These are phyloP conservation scores for Irpex lacteus DNA, from an alignment of 1,284 basidiomycete species.

Conservation along the genomic window DNA sequence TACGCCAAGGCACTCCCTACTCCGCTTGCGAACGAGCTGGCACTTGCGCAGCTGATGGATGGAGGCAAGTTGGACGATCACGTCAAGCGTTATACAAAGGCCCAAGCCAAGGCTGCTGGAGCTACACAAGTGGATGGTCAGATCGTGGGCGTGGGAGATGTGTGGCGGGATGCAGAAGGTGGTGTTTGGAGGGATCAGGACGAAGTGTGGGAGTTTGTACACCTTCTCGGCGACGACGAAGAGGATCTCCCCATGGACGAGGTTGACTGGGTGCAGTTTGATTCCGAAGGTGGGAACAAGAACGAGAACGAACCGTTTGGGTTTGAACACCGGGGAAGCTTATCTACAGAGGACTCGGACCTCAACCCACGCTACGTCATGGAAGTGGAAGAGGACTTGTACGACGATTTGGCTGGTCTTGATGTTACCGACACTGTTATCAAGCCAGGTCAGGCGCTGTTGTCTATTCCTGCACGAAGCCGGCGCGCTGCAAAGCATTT, in stretches of 20 bases:
- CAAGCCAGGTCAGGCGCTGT: slow-evolving; percentile 30
- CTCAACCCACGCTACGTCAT: slow-evolving; percentile 48
- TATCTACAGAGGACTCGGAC: slow-evolving; percentile 52
- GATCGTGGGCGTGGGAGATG: slow-evolving; percentile 41
- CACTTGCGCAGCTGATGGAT: slow-evolving; percentile 62
- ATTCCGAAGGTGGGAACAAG: slow-evolving; percentile 19
- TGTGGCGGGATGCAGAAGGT: slow-evolving; percentile 58
- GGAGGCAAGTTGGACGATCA: slow-evolving; percentile 59
- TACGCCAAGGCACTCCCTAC: slow-evolving; percentile 42
- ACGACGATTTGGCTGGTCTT: slow-evolving; percentile 34
- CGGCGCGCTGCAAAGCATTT: slow-evolving; percentile 31
- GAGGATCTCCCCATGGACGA: slow-evolving; percentile 18
- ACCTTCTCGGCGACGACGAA: slow-evolving; percentile 42
- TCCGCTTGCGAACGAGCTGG: slow-evolving; percentile 58
- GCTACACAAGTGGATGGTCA: slow-evolving; percentile 24
- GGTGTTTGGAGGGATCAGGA: slow-evolving; percentile 70
- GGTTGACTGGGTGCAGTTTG: slow-evolving; percentile 29
- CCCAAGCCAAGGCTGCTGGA: slow-evolving; percentile 44
- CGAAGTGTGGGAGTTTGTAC: slow-evolving; percentile 65
- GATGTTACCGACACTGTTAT: slow-evolving; percentile 22
- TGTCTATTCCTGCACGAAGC: slow-evolving; percentile 30
- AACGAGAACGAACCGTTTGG: slow-evolving; percentile 14
- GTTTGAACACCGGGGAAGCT: slow-evolving; percentile 41
- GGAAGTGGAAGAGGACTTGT: slow-evolving; percentile 36
- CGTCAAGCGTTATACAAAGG: slow-evolving; percentile 48